Base-by-base conservation (phyloP, 768 basidiomycete species). In the Lentinula detonsa region DNA sequence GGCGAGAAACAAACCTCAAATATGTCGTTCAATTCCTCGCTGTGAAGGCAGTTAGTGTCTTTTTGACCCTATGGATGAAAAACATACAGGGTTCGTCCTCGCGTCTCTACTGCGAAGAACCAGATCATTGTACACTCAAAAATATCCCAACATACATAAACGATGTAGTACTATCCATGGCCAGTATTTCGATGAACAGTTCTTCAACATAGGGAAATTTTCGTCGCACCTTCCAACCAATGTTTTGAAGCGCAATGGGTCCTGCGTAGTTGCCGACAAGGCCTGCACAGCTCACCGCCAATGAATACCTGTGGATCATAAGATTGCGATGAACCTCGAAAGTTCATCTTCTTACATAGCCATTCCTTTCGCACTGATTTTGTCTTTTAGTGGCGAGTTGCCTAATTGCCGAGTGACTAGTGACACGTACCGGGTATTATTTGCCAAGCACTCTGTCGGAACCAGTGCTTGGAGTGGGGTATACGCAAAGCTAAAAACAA, bases 381-480 rank as follows among this genome's bases (percentile, higher is more conserved):
- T 35, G 21, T 46, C 23, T 61, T 43, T 43, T 13, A 43, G 42
- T 43, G 9, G 5, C 21, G 28, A 28, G 28, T 28, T 28, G 23
- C 23, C 23, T 23, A 23, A 23, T 23, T 23, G 23, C 28, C 28
- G 28, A 28, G 28, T 28, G 28, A 28, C 28, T 28, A 28, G 3
- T 28, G 28, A 28, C 28, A 56, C 67, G 59, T 64, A 76, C 77
- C 76, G 78, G 34, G 82, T 79, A 45, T 81, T 84, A 56, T 80
- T 83, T 58, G 79, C 75, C 16, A 85, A 70, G 65, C 79, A 81
- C 64, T 86, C 85, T 18, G 79, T 77, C 4, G 84, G 81, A 62
- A 84, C 83, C 5, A 84, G 68, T 0, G 79, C 83, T 33, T 85
- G 85, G 28, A 86, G 75, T 9, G 84, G 84, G 4, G 84, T 83